Percentiles rank a stretch among this genome's conserved stretches.
Conservation (phyloP, 2,329 filamentous ascomycete species). For the Aspergillus aculeatinus region DNA sequence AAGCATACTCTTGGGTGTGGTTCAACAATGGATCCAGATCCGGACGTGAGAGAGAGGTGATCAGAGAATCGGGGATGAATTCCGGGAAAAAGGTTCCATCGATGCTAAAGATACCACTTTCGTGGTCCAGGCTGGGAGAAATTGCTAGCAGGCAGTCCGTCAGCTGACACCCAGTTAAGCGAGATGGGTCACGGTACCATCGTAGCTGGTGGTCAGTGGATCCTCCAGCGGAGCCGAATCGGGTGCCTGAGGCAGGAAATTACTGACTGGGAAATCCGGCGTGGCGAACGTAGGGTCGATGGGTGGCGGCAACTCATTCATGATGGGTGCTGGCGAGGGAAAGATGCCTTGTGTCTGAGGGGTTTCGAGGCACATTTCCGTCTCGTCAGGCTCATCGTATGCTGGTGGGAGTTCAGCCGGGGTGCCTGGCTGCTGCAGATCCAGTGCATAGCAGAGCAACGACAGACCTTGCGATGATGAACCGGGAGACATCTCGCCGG, state of each 20-base stretch:
- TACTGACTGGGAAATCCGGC: conserved; percentile 11
- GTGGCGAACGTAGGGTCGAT: conserved; percentile 10
- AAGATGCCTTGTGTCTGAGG: conserved; percentile 8
- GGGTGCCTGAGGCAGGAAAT: conserved; percentile 9
- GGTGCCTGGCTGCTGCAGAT: neutral
- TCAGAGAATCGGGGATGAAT: conserved; percentile 30
- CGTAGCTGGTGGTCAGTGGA: conserved; percentile 15
- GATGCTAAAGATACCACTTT: conserved; percentile 30
- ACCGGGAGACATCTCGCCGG: conserved; percentile 21
- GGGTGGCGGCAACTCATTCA: conserved; percentile 15
- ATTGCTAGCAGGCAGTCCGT: conserved; percentile 10
- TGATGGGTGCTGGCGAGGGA: conserved; percentile 8
- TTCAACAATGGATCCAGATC: conserved; percentile 23
- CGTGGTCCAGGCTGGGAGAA: conserved; percentile 26
- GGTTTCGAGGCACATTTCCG: conserved; percentile 3
- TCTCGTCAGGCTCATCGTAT: conserved; percentile 8
- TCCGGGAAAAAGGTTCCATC: conserved; percentile 32
- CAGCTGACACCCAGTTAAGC: neutral
- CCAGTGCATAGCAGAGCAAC: neutral
- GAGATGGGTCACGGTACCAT: conserved; percentile 8
- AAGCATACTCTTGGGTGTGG: conserved; percentile 24
- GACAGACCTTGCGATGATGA: conserved; percentile 13
- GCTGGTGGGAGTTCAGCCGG: neutral
- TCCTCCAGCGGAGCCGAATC: neutral
- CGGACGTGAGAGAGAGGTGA: conserved; percentile 25